Percentiles rank a stretch among this genome's conserved stretches.
Conservation (phyloP, 768 basidiomycete genomes). For the Leccinellum luteum region DNA sequence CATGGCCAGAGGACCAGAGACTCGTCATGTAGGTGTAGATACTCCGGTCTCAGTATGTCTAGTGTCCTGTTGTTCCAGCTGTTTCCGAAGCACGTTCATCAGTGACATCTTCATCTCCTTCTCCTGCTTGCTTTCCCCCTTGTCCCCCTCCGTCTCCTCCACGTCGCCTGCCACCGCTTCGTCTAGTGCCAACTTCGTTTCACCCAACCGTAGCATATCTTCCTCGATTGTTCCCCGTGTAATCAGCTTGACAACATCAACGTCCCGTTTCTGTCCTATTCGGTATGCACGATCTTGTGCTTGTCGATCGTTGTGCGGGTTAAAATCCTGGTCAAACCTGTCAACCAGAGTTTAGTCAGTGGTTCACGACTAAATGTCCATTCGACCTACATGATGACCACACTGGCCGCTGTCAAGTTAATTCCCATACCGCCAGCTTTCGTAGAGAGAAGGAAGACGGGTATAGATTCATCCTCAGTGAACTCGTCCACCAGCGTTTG, state of each 20-base stretch:
- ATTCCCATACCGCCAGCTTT: conserved; percentile 97
- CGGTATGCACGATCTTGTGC: conserved; percentile 97
- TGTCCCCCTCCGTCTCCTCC: conserved; percentile 54
- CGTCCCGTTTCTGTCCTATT: conserved; percentile 91
- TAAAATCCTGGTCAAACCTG: conserved; percentile 98
- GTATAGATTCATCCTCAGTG: conserved; percentile 76
- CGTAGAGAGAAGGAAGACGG: conserved; percentile 87
- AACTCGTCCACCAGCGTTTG: conserved; percentile 96
- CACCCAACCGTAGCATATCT: conserved; percentile 87
- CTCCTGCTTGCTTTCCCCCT: conserved; percentile 63
- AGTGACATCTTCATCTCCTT: conserved; percentile 83
- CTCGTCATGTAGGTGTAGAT: conserved; percentile 6
- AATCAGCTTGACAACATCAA: conserved; percentile 93
- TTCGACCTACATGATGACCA: conserved; percentile 77
- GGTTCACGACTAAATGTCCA: not conserved
- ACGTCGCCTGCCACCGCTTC: conserved; percentile 86
- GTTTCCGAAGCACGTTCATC: conserved; percentile 79
- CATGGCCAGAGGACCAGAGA: not conserved
- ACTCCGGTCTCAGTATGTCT: conserved; percentile 7
- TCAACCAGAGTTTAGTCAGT: conserved; percentile 9
- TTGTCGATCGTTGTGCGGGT: conserved; percentile 96
- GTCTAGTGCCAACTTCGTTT: conserved; percentile 89
- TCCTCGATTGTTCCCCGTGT: conserved; percentile 93
- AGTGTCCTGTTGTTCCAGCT: conserved; percentile 62
- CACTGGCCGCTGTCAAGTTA: conserved; percentile 92